Evolutionary conservation across 2,329 filamentous ascomycete species (phyloP).

Genomic region (Trichophyton mentagrophytes): DNA sequence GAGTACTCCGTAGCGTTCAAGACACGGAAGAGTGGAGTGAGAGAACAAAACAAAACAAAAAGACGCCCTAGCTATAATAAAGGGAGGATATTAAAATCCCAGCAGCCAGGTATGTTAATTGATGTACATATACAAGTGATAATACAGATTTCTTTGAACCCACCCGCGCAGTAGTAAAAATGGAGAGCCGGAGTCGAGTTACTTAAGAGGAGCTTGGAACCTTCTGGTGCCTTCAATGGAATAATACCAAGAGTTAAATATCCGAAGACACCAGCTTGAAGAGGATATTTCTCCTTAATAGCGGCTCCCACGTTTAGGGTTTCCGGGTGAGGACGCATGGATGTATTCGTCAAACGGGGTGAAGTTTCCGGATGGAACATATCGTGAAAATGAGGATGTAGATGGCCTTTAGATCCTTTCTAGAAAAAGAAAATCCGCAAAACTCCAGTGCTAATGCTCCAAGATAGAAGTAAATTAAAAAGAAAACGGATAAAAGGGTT

Average conservation of each 20-base stretch:
- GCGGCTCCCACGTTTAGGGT: not conserved
- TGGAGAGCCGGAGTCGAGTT: no score
- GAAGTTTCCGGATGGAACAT: not conserved
- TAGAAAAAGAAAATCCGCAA: not conserved
- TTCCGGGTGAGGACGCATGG: not conserved
- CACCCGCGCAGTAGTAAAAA: not conserved
- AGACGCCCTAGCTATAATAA: not conserved
- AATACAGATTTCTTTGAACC: not conserved
- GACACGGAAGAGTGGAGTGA: not conserved
- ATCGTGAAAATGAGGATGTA: not conserved
- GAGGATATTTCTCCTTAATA: not conserved
- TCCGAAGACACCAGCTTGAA: not conserved
- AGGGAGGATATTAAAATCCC: not conserved
- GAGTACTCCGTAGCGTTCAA: not conserved
- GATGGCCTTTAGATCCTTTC: not conserved
- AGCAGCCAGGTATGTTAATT: not conserved
- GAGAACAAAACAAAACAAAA: not conserved
- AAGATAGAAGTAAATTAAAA: not conserved
- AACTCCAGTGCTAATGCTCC: conserved; percentile 3
- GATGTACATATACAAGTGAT: not conserved
- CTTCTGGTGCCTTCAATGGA: not conserved
- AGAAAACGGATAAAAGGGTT: not conserved
- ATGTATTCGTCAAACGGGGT: not conserved
- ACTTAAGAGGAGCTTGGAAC: not conserved
- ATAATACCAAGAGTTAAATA: not conserved